Percentiles rank a stretch among this genome's conserved stretches.
These are phyloP conservation scores for Leersia perrieri DNA, from an alignment of 176 grass and related monocot species.

Conservation along the genomic window DNA sequence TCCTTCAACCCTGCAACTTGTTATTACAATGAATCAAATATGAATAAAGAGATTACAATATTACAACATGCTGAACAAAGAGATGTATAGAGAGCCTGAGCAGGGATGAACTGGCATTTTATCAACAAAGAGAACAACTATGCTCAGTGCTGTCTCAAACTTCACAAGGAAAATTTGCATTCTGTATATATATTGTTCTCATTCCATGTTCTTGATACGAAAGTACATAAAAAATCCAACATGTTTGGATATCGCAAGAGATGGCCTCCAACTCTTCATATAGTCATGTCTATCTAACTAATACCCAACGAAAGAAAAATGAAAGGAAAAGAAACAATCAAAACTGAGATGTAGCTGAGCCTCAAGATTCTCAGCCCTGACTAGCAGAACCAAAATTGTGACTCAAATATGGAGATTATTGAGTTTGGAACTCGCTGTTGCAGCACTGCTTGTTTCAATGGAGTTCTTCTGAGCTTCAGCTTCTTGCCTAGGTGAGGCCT, in stretches of 20 bases:
- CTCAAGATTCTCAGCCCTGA: constrained; percentile 1
- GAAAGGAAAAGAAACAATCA: neutral
- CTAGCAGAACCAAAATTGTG: constrained; percentile 26
- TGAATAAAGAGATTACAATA: too few relatives aligned
- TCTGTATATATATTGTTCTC: constrained; percentile 20
- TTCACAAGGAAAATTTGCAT: neutral
- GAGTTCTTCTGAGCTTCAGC: neutral
- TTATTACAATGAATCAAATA: too few relatives aligned
- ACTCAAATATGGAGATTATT: constrained; percentile 50
- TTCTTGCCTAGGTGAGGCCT: constrained; percentile 7
- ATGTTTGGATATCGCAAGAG: neutral
- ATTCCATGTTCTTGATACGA: constrained; percentile 8
- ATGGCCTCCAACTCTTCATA: constrained; percentile 10
- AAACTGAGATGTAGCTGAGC: constrained; percentile 30
- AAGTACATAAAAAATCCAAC: constrained; percentile 24
- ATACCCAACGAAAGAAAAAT: neutral
- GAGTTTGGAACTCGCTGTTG: constrained; percentile 20
- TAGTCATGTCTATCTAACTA: constrained; percentile 21
- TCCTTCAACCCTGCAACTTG: too few relatives aligned
- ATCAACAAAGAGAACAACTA: neutral
- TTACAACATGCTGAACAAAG: too few relatives aligned
- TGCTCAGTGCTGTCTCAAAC: neutral
- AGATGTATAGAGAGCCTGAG: neutral
- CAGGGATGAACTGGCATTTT: neutral
- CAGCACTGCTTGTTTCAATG: neutral